A percentile compares a stretch with the other conserved stretches of the same genome.
Evolutionary conservation across 768 basidiomycete genomes (phyloP).

Genomic region (Boletus bicolor): DNA sequence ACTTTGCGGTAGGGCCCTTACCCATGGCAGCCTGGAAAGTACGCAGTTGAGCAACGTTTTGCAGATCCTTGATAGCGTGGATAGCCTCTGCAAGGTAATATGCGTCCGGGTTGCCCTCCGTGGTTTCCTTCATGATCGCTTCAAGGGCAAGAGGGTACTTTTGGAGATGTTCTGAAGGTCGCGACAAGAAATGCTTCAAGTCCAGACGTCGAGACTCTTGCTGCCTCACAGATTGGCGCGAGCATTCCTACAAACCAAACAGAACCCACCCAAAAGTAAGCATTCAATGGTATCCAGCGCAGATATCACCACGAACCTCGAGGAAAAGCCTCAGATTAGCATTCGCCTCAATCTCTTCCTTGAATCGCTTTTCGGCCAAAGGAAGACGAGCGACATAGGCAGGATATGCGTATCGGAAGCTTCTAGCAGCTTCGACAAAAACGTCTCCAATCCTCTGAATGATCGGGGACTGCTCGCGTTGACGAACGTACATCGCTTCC

Average conservation of each 20-base stretch:
- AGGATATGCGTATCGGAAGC: conserved; percentile 85
- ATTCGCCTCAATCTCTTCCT: conserved; percentile 82
- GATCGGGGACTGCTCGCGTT: conserved; percentile 77
- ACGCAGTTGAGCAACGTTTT: conserved; percentile 74
- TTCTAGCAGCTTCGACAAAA: conserved; percentile 80
- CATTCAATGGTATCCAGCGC: too few relatives aligned
- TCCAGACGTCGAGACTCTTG: conserved; percentile 59
- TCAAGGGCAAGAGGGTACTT: conserved; percentile 78
- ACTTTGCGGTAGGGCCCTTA: conserved; percentile 71
- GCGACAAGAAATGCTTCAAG: conserved; percentile 57
- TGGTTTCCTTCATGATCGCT: conserved; percentile 82
- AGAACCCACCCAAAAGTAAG: conserved; percentile 3
- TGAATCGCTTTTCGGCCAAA: conserved; percentile 79
- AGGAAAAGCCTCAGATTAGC: conserved; percentile 79
- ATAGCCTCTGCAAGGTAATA: conserved; percentile 85
- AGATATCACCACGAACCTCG: conserved; percentile 51
- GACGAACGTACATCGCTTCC: conserved; percentile 81
- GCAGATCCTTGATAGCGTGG: conserved; percentile 77
- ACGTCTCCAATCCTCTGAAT: conserved; percentile 87
- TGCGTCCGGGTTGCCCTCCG: conserved; percentile 72
- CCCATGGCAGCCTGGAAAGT: conserved; percentile 92
- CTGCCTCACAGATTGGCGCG: conserved; percentile 47
- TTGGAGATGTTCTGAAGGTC: conserved; percentile 63
- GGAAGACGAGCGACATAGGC: conserved; percentile 83
- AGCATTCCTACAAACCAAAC: conserved; percentile 17